A percentile compares a stretch with the other conserved stretches of the same genome.
Conservation (phyloP, 345 rosid genomes). For the Ceriops zippeliana region DNA sequence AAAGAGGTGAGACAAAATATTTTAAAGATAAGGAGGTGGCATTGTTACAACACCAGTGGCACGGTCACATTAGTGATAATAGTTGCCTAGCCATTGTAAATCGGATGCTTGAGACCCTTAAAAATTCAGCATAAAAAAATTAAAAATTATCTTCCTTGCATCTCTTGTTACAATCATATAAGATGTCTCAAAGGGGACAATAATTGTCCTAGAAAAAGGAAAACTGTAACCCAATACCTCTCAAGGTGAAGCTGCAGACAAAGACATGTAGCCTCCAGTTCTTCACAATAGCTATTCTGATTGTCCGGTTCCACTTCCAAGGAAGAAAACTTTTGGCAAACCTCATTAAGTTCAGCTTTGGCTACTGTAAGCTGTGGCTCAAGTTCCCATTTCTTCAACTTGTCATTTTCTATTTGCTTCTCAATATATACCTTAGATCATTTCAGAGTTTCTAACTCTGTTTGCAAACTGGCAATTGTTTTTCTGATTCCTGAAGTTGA, state of each 20-base stretch:
- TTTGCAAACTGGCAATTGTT: slow-evolving; percentile 30
- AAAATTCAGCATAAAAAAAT: no score
- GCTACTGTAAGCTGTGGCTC: slow-evolving; percentile 30
- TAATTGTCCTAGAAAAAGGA: neutral
- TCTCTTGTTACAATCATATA: no score
- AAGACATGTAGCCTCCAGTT: slow-evolving; percentile 40
- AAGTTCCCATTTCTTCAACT: slow-evolving; percentile 30
- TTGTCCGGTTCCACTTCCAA: slow-evolving; percentile 45
- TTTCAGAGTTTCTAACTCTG: slow-evolving; percentile 36
- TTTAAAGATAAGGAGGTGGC: no score
- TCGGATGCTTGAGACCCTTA: no score
- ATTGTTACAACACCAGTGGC: no score
- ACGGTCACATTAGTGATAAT: no score
- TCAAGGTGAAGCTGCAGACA: slow-evolving; percentile 45
- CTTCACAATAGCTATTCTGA: slow-evolving; percentile 37
- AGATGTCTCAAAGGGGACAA: no score
- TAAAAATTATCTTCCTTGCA: no score
- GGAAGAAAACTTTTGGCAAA: slow-evolving; percentile 28
- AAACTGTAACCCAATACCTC: slow-evolving; percentile 32
- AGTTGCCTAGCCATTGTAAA: no score
- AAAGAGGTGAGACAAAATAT: no score
- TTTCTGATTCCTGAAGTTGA: slow-evolving; percentile 41
- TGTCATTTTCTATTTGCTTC: slow-evolving; percentile 39
- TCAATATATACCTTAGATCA: slow-evolving; percentile 30
- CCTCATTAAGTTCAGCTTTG: slow-evolving; percentile 35